Percentiles rank a stretch among this genome's conserved stretches.
These are phyloP conservation scores for Yamadazyma diddensiae DNA, from an alignment of 1,139 yeast genomes.

Conservation along the genomic window DNA sequence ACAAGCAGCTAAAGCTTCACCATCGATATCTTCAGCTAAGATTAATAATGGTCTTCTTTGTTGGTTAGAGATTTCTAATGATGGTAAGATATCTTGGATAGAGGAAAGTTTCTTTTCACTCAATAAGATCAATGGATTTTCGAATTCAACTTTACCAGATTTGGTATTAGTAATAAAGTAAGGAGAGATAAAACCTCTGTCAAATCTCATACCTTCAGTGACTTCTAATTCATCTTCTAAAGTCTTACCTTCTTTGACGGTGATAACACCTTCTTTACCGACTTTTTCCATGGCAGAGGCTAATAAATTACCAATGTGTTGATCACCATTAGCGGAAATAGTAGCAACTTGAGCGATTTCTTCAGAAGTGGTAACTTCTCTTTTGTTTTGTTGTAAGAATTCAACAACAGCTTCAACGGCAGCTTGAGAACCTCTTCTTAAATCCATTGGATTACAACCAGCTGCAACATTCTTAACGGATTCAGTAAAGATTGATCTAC, in stretches of 20 bases:
- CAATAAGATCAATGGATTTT: conserved; percentile 85
- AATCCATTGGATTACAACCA: conserved; percentile 99
- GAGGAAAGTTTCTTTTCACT: conserved; percentile 95
- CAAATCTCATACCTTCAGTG: conserved; percentile 99
- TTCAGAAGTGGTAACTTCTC: conserved; percentile 94
- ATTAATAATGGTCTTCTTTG: conserved; percentile 92
- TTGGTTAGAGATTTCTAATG: conserved; percentile 92
- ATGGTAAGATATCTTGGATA: conserved; percentile 89
- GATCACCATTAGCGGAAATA: conserved; percentile 96
- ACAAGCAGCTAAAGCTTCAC: conserved; percentile 99
- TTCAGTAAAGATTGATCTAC: conserved; percentile 96
- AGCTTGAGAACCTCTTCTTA: conserved; percentile 98
- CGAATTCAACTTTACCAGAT: conserved; percentile 96
- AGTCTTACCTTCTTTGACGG: conserved; percentile 96
- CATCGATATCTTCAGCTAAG: conserved; percentile 96
- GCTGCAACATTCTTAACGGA: conserved; percentile 98
- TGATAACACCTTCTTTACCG: conserved; percentile 98
- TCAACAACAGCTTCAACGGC: conserved; percentile 96
- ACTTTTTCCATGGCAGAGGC: conserved; percentile 99
- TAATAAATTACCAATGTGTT: conserved; percentile 87
- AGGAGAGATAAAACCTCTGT: conserved; percentile 97
- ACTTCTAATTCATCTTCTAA: conserved; percentile 96
- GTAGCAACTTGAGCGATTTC: conserved; percentile 99
- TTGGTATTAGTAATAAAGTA: conserved; percentile 96
- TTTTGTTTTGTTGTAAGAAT: conserved; percentile 85